Conservation (phyloP, 192 early-diverging fungal species). For the Coemansia sp. region DNA sequence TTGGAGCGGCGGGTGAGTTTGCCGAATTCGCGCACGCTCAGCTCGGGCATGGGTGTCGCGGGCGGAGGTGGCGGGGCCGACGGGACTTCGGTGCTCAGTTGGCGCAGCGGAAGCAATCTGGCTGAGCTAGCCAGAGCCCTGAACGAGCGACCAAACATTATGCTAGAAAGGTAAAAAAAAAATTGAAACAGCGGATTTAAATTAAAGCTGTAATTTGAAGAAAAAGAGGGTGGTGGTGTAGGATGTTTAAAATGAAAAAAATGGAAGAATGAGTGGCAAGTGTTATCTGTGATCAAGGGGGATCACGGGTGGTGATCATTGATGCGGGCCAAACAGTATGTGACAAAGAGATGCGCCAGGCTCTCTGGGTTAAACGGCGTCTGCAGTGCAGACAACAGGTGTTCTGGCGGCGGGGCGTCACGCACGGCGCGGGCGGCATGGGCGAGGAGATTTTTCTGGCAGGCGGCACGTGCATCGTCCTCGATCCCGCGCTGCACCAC, state of each 20-base stretch:
- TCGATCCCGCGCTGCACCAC: slow-evolving; percentile 30
- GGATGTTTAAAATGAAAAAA: background rate
- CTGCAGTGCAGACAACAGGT: slow-evolving; percentile 4
- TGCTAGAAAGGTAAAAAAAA: background rate
- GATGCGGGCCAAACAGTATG: slow-evolving; percentile 10
- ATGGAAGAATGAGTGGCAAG: background rate
- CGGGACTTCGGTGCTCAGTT: too few species aligned
- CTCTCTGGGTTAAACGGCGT: slow-evolving; percentile 25
- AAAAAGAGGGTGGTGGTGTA: too few species aligned
- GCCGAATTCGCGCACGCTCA: too few species aligned
- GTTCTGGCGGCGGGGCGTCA: slow-evolving; percentile 8
- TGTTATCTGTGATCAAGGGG: too few species aligned
- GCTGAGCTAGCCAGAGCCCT: too few species aligned
- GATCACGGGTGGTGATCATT: slow-evolving; percentile 3
- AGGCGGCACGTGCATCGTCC: slow-evolving; percentile 32
- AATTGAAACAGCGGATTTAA: background rate
- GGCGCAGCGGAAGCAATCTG: too few species aligned
- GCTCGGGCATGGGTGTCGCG: too few species aligned
- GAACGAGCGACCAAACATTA: background rate
- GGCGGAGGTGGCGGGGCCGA: too few species aligned
- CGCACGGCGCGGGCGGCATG: slow-evolving; percentile 26
- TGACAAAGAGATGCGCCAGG: slow-evolving; percentile 37
- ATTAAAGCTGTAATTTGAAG: background rate
- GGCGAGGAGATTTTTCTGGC: slow-evolving; percentile 32
- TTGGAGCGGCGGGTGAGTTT: too few species aligned